A percentile compares a stretch with the other conserved stretches of the same genome.
phyloP scores from a whole-genome alignment of 305 asterid genomes.

The Rubia tinctorum region DNA sequence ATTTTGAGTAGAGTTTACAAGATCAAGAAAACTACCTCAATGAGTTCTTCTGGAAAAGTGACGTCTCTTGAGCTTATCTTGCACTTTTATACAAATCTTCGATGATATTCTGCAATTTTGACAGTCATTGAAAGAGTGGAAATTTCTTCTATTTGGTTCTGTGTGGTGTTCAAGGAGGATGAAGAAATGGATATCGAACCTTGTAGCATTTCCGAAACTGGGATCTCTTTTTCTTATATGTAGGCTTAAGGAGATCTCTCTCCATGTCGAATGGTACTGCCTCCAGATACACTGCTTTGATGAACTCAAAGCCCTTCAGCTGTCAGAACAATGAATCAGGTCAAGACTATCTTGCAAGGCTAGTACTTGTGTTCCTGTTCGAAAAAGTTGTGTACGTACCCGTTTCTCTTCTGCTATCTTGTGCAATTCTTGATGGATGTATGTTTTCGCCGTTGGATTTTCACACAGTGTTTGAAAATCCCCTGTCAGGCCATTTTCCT shows the following conservation, averaged over 20 bases:
- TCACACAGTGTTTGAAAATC: constrained; percentile 48
- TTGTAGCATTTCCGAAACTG: constrained; percentile 58
- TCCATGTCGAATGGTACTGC: constrained; percentile 81
- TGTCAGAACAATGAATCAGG: constrained; percentile 21
- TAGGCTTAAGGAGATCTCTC: constrained; percentile 75
- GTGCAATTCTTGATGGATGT: constrained; percentile 51
- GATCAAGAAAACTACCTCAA: neutral
- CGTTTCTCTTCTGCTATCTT: constrained; percentile 63
- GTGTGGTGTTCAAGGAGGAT: neutral
- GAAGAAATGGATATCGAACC: constrained; percentile 32
- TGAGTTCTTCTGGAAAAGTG: constrained; percentile 2
- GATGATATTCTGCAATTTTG: constrained; percentile 48
- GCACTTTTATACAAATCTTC: constrained; percentile 56
- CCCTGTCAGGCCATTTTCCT: constrained; percentile 40
- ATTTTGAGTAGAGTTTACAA: neutral
- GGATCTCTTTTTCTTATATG: constrained; percentile 82
- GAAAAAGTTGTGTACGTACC: constrained; percentile 31
- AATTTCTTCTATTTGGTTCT: neutral
- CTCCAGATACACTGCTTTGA: constrained; percentile 63
- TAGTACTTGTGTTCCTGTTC: too few species aligned
- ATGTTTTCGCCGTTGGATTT: constrained; percentile 43
- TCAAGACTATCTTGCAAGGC: neutral
- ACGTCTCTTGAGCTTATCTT: constrained; percentile 32
- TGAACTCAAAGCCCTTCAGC: constrained; percentile 82
- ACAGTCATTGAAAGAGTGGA: neutral